These are phyloP conservation scores for Lasiodiplodia gonubiensis DNA, from an alignment of 2,329 filamentous ascomycete genomes.

Conservation along the genomic window DNA sequence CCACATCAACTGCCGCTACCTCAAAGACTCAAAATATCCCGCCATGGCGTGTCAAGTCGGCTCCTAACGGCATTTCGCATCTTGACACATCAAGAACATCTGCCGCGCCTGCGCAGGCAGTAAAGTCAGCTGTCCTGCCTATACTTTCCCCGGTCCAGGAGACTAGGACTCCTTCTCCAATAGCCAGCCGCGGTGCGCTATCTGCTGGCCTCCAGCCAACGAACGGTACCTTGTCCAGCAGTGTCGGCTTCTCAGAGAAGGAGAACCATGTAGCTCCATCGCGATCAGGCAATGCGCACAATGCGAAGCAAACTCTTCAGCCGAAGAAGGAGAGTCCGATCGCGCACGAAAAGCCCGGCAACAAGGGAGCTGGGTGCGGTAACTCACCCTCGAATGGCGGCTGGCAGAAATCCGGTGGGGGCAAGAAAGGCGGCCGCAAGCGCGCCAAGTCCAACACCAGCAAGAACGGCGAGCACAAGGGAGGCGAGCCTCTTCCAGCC, in stretches of 20 bases:
- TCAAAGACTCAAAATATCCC: constrained; percentile 25
- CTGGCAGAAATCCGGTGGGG: constrained; percentile 29
- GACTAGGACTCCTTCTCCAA: constrained; percentile 73
- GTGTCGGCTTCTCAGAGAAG: not conserved
- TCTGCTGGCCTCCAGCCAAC: constrained; percentile 34
- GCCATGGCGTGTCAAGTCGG: constrained; percentile 40
- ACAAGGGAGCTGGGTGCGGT: constrained; percentile 3
- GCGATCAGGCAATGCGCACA: not conserved
- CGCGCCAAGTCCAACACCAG: constrained; percentile 42
- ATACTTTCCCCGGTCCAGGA: constrained; percentile 76
- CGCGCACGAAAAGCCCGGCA: constrained; percentile 35
- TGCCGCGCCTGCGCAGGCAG: constrained; percentile 42
- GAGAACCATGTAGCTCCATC: not conserved
- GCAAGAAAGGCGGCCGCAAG: constrained; percentile 38
- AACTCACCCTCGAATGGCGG: constrained; percentile 11
- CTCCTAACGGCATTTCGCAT: constrained; percentile 40
- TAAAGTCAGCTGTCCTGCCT: constrained; percentile 55
- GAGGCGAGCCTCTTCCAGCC: constrained; percentile 50
- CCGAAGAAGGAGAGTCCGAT: constrained; percentile 33
- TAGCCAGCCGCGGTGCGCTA: constrained; percentile 58
- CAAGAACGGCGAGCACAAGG: constrained; percentile 34
- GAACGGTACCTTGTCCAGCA: constrained; percentile 33
- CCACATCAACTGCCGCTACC: no score
- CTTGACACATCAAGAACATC: constrained; percentile 54
- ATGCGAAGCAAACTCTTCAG: constrained; percentile 1